A percentile compares a stretch with the other conserved stretches of the same genome.
These are phyloP conservation scores for Dactylellina sp. DNA, from an alignment of 2,329 filamentous ascomycete species.

Conservation along the genomic window DNA sequence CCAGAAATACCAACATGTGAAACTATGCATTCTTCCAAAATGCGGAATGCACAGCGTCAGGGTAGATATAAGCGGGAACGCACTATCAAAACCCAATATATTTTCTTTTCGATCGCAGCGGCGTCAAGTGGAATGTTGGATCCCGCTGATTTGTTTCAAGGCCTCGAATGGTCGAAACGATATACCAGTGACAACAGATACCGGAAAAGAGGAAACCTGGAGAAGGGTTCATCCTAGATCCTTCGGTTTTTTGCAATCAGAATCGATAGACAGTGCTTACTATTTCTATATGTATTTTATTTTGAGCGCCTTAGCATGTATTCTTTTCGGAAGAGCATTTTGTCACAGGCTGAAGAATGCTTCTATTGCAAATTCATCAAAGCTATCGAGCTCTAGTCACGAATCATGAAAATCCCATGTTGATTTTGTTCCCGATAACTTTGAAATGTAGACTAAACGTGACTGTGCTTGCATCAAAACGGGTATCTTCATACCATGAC, in stretches of 20 bases:
- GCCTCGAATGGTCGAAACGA: not conserved
- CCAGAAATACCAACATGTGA: constrained; percentile 13
- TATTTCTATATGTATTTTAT: constrained; percentile 17
- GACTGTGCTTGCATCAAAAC: not conserved
- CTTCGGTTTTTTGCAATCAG: not conserved
- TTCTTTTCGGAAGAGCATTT: not conserved
- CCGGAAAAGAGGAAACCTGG: not conserved
- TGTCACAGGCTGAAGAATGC: constrained; percentile 27
- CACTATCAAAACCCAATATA: constrained; percentile 4
- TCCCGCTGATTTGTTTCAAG: constrained; percentile 31
- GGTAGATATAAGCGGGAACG: constrained; percentile 15
- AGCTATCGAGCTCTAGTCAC: not conserved
- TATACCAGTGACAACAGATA: not conserved
- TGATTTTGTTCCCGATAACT: constrained; percentile 6
- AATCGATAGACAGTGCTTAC: not conserved
- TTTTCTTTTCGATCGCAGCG: not conserved
- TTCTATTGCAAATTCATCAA: not conserved
- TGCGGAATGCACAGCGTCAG: constrained; percentile 37
- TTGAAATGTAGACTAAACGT: constrained; percentile 7
- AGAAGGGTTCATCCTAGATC: not conserved
- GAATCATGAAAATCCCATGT: not conserved
- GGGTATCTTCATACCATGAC: constrained; percentile 28
- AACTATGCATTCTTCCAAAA: constrained; percentile 35
- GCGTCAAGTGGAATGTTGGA: constrained; percentile 41
- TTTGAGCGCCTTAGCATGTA: constrained; percentile 2